Evolutionary conservation across 768 basidiomycete species (phyloP), one percentile per base, ranked within the genome.

Genomic region (Rhizopogon roseolus): DNA sequence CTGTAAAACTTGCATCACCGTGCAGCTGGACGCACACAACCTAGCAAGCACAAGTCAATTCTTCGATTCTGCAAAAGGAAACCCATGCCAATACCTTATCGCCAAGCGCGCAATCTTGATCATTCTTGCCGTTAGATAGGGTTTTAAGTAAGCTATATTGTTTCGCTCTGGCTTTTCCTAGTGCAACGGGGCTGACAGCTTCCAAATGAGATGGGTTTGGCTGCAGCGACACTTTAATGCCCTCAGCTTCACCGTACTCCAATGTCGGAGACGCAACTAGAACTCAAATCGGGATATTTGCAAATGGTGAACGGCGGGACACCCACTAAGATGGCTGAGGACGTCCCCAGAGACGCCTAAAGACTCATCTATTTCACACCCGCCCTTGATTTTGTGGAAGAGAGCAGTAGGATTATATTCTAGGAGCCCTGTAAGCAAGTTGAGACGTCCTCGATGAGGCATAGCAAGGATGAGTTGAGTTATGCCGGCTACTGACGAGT

Each of bases 21-120:
- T 96, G 94, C 44, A 97, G 68, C 62, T 94, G 91, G 0, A 96
- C 86, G 57, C 88, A 93, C 82, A 96, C 86, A 3, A 86, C 94
- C 61, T 77, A 80, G 65, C 86, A 84, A 84, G 1, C 90, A 78
- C 0, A 11, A 4, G 53, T 17, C 8, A 22, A 6, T 14, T 0
- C 17, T n/a, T 25, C 22, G 13, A 38, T 27, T 6, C 3, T 4
- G 8, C 2, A 22, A 28, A 49, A 22, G 11, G 10, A 1, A 22
- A 11, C 17, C 51, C 1, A 9, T 25, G 7, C 3, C 34, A 48
- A n/a, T 32, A 67, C 66, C 60, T 69, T 68, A 28, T 70, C 68
- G 28, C 67, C 67, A 4, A 68, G 66, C 54, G 67, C 64, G 44
- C 67, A 63, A 22, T 58, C 66, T 38, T 64, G 64, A 10, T 41